These are phyloP conservation scores for Neonectria magnoliae DNA, from an alignment of 2,329 filamentous ascomycete species.

Conservation along the genomic window DNA sequence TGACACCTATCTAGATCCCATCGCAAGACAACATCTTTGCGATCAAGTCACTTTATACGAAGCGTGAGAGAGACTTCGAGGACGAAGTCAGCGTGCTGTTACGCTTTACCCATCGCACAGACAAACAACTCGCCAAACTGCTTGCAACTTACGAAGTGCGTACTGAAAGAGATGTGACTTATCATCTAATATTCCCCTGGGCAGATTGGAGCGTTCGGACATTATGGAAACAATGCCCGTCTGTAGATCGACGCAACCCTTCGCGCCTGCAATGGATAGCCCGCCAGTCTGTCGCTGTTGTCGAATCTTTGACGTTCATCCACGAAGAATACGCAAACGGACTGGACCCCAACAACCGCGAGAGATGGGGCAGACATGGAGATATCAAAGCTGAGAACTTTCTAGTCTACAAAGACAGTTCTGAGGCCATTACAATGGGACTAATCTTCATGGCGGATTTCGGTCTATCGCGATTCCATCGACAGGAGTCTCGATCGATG, in stretches of 20 bases:
- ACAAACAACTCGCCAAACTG: slow-evolving; percentile 1
- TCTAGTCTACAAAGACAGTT: neutral
- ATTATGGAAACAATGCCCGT: neutral
- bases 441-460: slow-evolving; percentile 6
- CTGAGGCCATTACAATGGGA: too few species aligned
- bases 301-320: neutral
- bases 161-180: neutral
- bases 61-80: neutral
- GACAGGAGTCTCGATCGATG: neutral
- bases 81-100: neutral
- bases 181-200: slow-evolving; percentile 4
- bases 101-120: neutral
- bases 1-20: neutral
- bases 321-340: neutral
- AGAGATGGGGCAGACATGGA: neutral
- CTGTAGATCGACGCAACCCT: neutral
- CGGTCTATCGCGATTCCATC: neutral
- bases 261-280: neutral
- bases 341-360: neutral
- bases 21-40: neutral
- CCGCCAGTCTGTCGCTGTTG: neutral
- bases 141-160: neutral
- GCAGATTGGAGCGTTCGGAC: neutral
- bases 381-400: slow-evolving; percentile 6
- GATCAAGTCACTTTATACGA: neutral